Base-by-base conservation (phyloP, 164 flowering plant species). In the Annona squamosa region DNA sequence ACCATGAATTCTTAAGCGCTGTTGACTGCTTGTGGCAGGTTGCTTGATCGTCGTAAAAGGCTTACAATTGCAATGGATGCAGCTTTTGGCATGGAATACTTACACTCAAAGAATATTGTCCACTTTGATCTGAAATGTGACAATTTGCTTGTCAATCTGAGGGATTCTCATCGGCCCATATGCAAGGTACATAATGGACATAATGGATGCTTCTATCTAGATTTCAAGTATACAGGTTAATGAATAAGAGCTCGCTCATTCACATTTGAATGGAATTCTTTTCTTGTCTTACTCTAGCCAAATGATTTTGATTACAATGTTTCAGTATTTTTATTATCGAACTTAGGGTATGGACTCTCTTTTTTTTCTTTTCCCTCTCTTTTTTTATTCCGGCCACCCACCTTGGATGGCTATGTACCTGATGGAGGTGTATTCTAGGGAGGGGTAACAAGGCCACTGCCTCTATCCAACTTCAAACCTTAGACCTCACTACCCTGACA, bases 91-190 rank as follows among this genome's bases (percentile, higher is more conserved):
- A 92, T 92, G 97, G 97, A 92, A 74, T 92, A 92, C 82, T 78
- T 92, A 80, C 97, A 92, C 81, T 74, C 83, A 73, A 92, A 85
- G 79, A 88, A 84, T 74, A 89, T 92, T 56, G 93, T 92, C 63
- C 97, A 92, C 79, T 92, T 92, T 80, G 97, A 92, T 82, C 81
- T 92, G 78, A 92, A 92, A 77, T 92, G 97, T 81, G 97, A 92
- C 79, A 92, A 90, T 78, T 85, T 92, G 84, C 88, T 92, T 1
- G 96, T 92, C 75, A 92, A 92, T 79, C 74, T 92, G 89, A 85
- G 89, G 74, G 97, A 92, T 84, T 76, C 90, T 5, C 90, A 87
- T 45, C 77, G 97, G 70, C 97, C 97, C 10, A 80, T 92, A 71
- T 92, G 97, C 87, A 92, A 92, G 97, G 97, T 90, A 83, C 75